phyloP scores from a whole-genome alignment of 2,329 filamentous ascomycete genomes.

The Eutypa lata region DNA sequence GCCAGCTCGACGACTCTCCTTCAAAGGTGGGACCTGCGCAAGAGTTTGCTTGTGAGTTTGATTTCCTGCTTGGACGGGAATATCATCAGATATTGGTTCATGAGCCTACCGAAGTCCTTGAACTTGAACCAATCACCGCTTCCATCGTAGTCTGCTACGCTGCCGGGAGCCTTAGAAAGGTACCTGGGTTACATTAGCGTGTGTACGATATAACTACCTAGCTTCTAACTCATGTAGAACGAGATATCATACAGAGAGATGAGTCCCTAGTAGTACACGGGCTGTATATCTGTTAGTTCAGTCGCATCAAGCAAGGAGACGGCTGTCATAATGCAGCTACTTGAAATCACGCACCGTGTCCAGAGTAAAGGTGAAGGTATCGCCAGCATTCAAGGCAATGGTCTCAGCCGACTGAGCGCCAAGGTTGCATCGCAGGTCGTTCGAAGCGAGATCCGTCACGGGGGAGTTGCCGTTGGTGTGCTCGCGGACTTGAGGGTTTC shows the following conservation, averaged over 20 bases:
- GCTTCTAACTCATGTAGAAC: no score
- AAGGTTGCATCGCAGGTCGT: conserved; percentile 40
- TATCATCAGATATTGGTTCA: not conserved
- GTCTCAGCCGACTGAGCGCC: conserved; percentile 32
- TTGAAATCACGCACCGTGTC: conserved; percentile 31
- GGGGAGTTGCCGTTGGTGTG: conserved; percentile 49
- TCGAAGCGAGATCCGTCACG: conserved; percentile 38
- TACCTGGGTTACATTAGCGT: no score
- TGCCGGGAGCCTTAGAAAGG: conserved; percentile 37
- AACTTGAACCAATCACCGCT: conserved; percentile 42
- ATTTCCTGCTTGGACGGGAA: conserved; percentile 1
- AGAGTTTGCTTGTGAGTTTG: not conserved
- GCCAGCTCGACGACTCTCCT: conserved; percentile 30
- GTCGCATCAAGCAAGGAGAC: no score
- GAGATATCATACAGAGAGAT: conserved; percentile 39
- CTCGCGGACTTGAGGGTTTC: conserved; percentile 31
- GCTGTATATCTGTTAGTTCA: conserved; percentile 11
- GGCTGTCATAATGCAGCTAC: no score
- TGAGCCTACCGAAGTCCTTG: conserved; percentile 30
- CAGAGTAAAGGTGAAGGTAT: conserved; percentile 35
- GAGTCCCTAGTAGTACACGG: conserved; percentile 42
- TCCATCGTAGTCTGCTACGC: conserved; percentile 34
- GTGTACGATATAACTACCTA: no score
- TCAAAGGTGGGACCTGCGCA: conserved; percentile 31
- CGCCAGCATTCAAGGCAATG: conserved; percentile 33